Percentiles rank a stretch among this genome's conserved stretches.
These are phyloP conservation scores for Heterobasidion annosum DNA, from an alignment of 1,284 basidiomycete genomes.

Conservation along the genomic window DNA sequence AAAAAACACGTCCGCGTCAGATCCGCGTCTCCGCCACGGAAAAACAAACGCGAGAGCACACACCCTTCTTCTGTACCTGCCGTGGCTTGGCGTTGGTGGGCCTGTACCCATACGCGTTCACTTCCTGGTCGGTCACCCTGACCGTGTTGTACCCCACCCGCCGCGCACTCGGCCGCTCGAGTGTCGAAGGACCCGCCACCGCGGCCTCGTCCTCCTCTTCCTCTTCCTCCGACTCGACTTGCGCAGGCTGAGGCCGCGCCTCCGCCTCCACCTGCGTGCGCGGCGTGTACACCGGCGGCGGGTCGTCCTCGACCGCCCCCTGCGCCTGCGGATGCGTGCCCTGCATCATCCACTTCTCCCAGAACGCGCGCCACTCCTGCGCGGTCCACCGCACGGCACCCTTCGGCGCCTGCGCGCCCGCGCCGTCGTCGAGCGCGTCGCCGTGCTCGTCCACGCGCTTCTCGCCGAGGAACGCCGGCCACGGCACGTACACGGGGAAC, in stretches of 20 bases:
- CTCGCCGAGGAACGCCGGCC: constrained; percentile 54
- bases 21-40: constrained; percentile 4
- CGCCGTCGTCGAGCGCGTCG: constrained; percentile 20
- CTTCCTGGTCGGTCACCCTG: constrained; percentile 51
- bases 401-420: constrained; percentile 17
- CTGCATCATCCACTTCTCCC: constrained; percentile 67
- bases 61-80: constrained; percentile 63
- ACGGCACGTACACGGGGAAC: constrained; percentile 72
- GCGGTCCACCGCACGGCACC: constrained; percentile 29
- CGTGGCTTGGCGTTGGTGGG: constrained; percentile 43
- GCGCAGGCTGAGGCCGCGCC: background rate
- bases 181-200: constrained; percentile 9
- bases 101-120: constrained; percentile 57
- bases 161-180: constrained; percentile 12
- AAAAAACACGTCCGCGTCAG: constrained; percentile 4
- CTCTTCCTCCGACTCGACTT: constrained; percentile 9
- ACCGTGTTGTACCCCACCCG: constrained; percentile 42
- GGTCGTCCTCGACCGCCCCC: constrained; percentile 37
- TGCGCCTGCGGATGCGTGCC: constrained; percentile 33
- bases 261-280: constrained; percentile 26
- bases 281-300: constrained; percentile 66
- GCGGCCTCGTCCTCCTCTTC: constrained; percentile 10
- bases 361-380: constrained; percentile 53
- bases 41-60: constrained; percentile 19
- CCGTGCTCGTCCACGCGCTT: constrained; percentile 24